These are phyloP conservation scores for Glycine latifolia DNA, from an alignment of 306 rosid genomes.

Conservation along the genomic window DNA sequence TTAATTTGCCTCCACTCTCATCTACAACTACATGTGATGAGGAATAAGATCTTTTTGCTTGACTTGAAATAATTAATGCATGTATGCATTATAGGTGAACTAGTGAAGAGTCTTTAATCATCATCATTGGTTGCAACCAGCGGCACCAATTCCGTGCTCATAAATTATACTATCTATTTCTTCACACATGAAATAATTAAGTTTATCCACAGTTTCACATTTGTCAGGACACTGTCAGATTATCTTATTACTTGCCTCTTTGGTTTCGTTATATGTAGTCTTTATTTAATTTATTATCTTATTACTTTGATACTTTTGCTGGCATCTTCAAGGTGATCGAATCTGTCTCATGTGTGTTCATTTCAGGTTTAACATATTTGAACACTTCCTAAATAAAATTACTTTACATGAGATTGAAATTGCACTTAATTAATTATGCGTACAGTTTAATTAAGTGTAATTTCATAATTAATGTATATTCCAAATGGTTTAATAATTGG, in stretches of 20 bases:
- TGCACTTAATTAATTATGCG: background rate
- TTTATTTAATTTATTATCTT: too few species aligned
- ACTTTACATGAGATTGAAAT: background rate
- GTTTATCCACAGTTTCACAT: conserved; percentile 3
- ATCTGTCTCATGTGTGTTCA: background rate
- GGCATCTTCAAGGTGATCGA: too few species aligned
- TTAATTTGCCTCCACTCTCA: too few species aligned
- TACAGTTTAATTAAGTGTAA: background rate
- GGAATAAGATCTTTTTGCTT: background rate
- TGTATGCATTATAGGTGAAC: background rate
- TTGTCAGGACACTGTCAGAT: background rate
- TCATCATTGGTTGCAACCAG: background rate
- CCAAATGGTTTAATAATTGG: too few species aligned
- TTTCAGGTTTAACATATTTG: too few species aligned
- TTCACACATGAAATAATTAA: background rate
- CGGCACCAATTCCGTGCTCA: background rate
- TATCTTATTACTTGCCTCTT: too few species aligned
- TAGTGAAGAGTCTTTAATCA: background rate
- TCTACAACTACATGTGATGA: background rate
- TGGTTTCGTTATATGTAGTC: too few species aligned
- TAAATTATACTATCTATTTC: background rate
- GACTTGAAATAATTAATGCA: background rate
- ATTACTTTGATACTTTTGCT: too few species aligned
- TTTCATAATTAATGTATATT: too few species aligned
- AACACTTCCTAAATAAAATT: too few species aligned